Evolutionary conservation across 148 eudicot species (phyloP), one percentile per base, ranked within the genome.

Genomic region (Arbutus unedo): DNA sequence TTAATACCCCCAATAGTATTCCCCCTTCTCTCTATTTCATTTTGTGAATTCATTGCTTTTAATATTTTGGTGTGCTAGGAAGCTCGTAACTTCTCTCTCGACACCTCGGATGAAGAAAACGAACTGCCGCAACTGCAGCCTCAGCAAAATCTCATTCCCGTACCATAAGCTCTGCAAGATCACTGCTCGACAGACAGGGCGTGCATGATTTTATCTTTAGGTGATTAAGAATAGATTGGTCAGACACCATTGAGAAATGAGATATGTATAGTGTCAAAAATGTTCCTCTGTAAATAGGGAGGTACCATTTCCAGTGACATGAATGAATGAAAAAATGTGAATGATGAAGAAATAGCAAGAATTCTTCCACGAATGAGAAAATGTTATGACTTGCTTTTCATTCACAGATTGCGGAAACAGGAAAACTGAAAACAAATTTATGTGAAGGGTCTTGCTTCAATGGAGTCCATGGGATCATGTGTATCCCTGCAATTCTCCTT

Each of bases 61-160:
- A 13, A 38, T 72, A 14, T 77, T 53, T 70, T 10, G n/a, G 7
- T 73, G 48, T 31, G 19, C 31, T 25, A 87, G 89, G 83, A 72
- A 16, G 53, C 77, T 25, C 85, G 66, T 5, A 67, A 75, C 47
- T 67, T 76, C 76, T 43, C 79, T 7, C 50, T 19, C 54, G 77
- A 53, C 21, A 2, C 83, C 10, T 75, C 83, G 11, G 85, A 82
- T 14, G 84, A 73, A 83, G 87, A 80, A 79, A 80, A 81, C n/a
- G 85, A 85, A 41, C 49, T 85, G 70, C 82, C 82, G 13, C 74
- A 71, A 47, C 78, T 10, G 19, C 83, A 67, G 85, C 68, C 78
- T 13, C 83, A 16, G 19, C 76, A 68, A 47, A 85, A 82, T 82
- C 75, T 80, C 82, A 80, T 85, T 80, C 82, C 72, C 31, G 80